These are phyloP conservation scores for Saccharomyces mikatae DNA, from an alignment of 805 yeast species.

Conservation along the genomic window DNA sequence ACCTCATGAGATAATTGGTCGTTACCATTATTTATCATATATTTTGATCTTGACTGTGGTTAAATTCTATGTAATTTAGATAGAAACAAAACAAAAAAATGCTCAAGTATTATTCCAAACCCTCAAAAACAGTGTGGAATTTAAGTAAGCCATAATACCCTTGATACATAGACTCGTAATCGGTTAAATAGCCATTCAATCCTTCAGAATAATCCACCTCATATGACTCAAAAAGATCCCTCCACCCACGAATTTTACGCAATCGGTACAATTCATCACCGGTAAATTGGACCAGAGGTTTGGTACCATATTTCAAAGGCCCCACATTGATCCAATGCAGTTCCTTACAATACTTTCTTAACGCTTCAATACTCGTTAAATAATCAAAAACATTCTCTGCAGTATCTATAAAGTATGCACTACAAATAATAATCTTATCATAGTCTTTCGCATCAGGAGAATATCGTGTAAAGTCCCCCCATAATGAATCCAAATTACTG, in stretches of 20 bases:
- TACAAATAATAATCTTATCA: constrained; percentile 47
- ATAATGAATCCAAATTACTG: constrained; percentile 37
- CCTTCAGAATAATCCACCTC: constrained; percentile 28
- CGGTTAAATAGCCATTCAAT: constrained; percentile 59
- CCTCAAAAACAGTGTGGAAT: constrained; percentile 19
- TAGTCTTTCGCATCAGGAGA: constrained; percentile 25
- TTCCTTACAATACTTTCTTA: constrained; percentile 35
- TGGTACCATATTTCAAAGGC: constrained; percentile 86
- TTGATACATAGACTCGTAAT: constrained; percentile 60
- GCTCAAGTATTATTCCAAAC: background rate
- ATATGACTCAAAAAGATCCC: constrained; percentile 24
- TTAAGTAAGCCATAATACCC: constrained; percentile 63
- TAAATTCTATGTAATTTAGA: background rate
- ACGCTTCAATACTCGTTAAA: constrained; percentile 50
- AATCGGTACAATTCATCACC: constrained; percentile 57
- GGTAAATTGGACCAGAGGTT: constrained; percentile 67
- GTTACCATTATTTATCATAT: background rate
- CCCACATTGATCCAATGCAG: constrained; percentile 87
- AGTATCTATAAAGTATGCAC: constrained; percentile 82
- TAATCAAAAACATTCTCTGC: constrained; percentile 81
- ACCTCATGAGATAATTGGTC: background rate
- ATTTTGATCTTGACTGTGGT: background rate
- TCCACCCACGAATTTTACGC: constrained; percentile 59
- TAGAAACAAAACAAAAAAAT: background rate
- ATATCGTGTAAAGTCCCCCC: constrained; percentile 61